Conservation (phyloP, 2,329 filamentous ascomycete genomes). For the Exophiala dermatitidis region DNA sequence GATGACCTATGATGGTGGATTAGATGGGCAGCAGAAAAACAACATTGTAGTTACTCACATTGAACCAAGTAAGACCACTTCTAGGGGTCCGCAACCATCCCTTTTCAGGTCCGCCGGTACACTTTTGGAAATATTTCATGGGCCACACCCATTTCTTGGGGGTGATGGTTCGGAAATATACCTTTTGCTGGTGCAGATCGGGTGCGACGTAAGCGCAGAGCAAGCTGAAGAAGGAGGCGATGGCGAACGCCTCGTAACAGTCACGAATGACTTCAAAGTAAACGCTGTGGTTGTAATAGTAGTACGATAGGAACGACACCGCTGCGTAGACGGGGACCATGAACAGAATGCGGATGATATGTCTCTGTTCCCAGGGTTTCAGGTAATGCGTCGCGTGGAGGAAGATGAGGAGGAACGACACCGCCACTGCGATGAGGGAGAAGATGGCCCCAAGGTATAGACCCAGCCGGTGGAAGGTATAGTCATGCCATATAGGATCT, state of each 20-base stretch:
- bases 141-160: constrained; percentile 71
- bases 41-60: constrained; percentile 40
- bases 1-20: constrained; percentile 47
- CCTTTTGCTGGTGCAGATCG: constrained; percentile 70
- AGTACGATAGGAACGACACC: constrained; percentile 65
- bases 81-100: constrained; percentile 66
- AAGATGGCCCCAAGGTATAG: constrained; percentile 49
- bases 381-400: constrained; percentile 55
- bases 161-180: constrained; percentile 64
- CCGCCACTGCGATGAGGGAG: constrained; percentile 43
- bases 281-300: constrained; percentile 67
- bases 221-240: constrained; percentile 77
- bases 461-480: constrained; percentile 53
- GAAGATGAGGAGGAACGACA: constrained; percentile 50
- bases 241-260: constrained; percentile 84
- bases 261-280: constrained; percentile 77
- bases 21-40: background rate
- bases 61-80: constrained; percentile 85
- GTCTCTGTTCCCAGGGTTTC: constrained; percentile 53
- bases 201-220: constrained; percentile 74
- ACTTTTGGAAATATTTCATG: constrained; percentile 61
- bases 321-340: constrained; percentile 78
- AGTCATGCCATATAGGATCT: constrained; percentile 44
- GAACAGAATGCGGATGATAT: constrained; percentile 79
- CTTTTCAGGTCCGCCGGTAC: constrained; percentile 59